These are phyloP conservation scores for Juncus effusus DNA, from an alignment of 176 grass and related monocot genomes.

Conservation along the genomic window DNA sequence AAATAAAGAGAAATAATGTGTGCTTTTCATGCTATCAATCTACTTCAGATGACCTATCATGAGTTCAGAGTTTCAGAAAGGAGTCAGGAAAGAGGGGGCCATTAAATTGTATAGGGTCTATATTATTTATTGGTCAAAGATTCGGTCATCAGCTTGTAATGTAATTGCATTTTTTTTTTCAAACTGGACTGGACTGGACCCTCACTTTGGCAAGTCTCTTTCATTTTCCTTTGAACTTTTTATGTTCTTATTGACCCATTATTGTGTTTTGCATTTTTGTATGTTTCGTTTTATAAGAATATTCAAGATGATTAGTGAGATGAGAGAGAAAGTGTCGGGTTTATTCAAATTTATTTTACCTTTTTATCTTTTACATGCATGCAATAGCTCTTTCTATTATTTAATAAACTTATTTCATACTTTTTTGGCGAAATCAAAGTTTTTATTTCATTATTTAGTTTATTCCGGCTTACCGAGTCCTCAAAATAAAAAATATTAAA, in stretches of 20 bases:
- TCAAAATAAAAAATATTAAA: too few relatives aligned
- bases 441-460: too few relatives aligned
- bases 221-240: constrained; percentile 12
- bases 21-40: constrained; percentile 18
- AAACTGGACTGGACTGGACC: constrained; percentile 3
- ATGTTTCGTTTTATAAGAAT: too few relatives aligned
- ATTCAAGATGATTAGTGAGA: too few relatives aligned
- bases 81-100: not conserved
- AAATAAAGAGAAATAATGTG: not conserved
- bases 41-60: constrained; percentile 28
- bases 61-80: constrained; percentile 20
- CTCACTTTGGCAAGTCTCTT: constrained; percentile 13
- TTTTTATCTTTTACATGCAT: not conserved
- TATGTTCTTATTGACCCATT: not conserved
- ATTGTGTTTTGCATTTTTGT: too few relatives aligned
- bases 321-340: constrained; percentile 11
- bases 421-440: too few relatives aligned
- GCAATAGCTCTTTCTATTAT: too few relatives aligned
- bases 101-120: constrained; percentile 1
- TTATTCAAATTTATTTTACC: not conserved
- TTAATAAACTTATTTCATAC: too few relatives aligned
- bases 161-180: not conserved
- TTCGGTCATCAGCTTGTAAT: constrained; percentile 8
- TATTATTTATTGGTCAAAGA: constrained; percentile 26
- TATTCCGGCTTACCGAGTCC: too few relatives aligned